phyloP scores from a whole-genome alignment of 805 yeast genomes.

The Brettanomyces anomalus region DNA sequence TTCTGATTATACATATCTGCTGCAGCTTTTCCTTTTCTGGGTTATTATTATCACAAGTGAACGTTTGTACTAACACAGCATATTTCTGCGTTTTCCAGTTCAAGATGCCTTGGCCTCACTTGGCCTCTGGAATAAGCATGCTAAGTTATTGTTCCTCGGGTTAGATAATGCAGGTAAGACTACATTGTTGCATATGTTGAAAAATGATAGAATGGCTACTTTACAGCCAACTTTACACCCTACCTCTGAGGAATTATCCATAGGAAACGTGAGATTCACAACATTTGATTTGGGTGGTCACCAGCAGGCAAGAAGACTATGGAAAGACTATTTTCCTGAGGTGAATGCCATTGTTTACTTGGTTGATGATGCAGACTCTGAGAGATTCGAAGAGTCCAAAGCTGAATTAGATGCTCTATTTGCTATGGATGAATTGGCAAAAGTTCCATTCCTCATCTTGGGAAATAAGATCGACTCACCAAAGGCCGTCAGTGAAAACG shows the following conservation, averaged over 20 bases:
- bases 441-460: slow-evolving; percentile 85
- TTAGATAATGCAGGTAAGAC: slow-evolving; percentile 98
- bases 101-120: slow-evolving; percentile 71
- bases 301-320: slow-evolving; percentile 95
- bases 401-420: slow-evolving; percentile 91
- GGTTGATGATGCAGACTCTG: slow-evolving; percentile 96
- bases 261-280: slow-evolving; percentile 93
- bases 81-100: slow-evolving; percentile 29
- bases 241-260: slow-evolving; percentile 94
- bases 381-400: slow-evolving; percentile 89
- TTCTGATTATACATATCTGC: no score
- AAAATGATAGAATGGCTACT: slow-evolving; percentile 95
- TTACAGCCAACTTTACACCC: slow-evolving; percentile 98
- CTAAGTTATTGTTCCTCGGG: slow-evolving; percentile 91
- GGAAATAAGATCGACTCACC: slow-evolving; percentile 97
- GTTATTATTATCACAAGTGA: neutral
- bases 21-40: neutral
- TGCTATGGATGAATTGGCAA: slow-evolving; percentile 81
- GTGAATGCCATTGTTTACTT: slow-evolving; percentile 95
- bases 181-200: slow-evolving; percentile 74
- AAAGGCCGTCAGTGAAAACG: slow-evolving; percentile 90
- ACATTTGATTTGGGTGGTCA: slow-evolving; percentile 99
- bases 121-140: slow-evolving; percentile 89
- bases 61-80: neutral
- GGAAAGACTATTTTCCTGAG: slow-evolving; percentile 99